phyloP scores from a whole-genome alignment of 495 filamentous ascomycete species.

The Daldinia decipiens region DNA sequence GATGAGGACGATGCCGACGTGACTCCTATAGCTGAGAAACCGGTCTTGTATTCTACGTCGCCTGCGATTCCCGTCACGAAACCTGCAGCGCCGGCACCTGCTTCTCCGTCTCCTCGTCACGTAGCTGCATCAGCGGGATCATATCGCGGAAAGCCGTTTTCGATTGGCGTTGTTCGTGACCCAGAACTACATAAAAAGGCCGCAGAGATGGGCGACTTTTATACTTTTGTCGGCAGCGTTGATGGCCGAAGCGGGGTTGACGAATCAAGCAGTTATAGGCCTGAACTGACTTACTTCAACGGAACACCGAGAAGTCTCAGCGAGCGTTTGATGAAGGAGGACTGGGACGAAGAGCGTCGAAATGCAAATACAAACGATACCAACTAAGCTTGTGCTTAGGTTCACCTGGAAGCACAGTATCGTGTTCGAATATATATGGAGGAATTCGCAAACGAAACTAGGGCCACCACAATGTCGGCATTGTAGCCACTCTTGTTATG shows the following conservation, averaged over 20 bases:
- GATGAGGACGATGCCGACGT: constrained; percentile 41
- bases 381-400: constrained; percentile 3
- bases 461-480: not conserved
- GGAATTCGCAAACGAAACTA: constrained; percentile 4
- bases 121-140: constrained; percentile 51
- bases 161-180: constrained; percentile 52
- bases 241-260: constrained; percentile 55
- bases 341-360: constrained; percentile 41
- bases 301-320: constrained; percentile 55
- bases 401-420: constrained; percentile 2
- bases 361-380: constrained; percentile 30
- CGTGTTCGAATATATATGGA: not conserved
- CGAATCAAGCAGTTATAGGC: constrained; percentile 53
- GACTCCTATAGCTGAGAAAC: constrained; percentile 36
- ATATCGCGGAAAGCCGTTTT: constrained; percentile 54
- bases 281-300: constrained; percentile 45
- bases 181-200: constrained; percentile 57
- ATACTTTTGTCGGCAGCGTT: constrained; percentile 58
- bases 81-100: constrained; percentile 29
- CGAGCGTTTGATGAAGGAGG: constrained; percentile 57
- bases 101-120: constrained; percentile 31
- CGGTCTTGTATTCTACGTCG: constrained; percentile 38
- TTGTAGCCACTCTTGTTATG: constrained; percentile 17
- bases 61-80: constrained; percentile 37
- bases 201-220: constrained; percentile 56